A percentile compares a stretch with the other conserved stretches of the same genome.
Conservation (phyloP, 2,329 filamentous ascomycete species). For the Phialophora expanda region DNA sequence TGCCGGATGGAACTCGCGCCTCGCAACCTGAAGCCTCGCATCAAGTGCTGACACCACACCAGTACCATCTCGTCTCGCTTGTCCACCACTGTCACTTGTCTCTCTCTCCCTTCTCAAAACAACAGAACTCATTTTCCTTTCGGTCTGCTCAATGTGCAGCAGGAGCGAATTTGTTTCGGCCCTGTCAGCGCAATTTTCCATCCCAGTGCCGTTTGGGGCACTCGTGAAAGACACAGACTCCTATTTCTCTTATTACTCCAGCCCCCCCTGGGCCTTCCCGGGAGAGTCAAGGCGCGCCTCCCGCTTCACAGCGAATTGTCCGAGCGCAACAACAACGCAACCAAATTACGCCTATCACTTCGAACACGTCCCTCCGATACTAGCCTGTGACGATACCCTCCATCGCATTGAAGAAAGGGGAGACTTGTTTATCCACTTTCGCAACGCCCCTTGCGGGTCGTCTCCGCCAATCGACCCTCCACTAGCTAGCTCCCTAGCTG, state of each 20-base stretch:
- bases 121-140: neutral
- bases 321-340: slow-evolving; percentile 36
- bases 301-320: slow-evolving; percentile 34
- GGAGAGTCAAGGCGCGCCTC: slow-evolving; percentile 32
- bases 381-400: slow-evolving; percentile 22
- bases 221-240: slow-evolving; percentile 2
- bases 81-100: slow-evolving; percentile 17
- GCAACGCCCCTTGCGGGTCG: slow-evolving; percentile 36
- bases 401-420: slow-evolving; percentile 35
- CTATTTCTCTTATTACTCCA: slow-evolving; percentile 13
- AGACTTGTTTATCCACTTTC: slow-evolving; percentile 35
- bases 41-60: slow-evolving; percentile 20
- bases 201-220: neutral
- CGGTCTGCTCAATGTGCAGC: slow-evolving; percentile 1
- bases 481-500: slow-evolving; percentile 28
- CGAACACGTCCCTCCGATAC: slow-evolving; percentile 24
- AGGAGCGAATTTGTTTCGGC: slow-evolving; percentile 1
- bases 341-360: slow-evolving; percentile 36
- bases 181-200: slow-evolving; percentile 23
- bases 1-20: slow-evolving; percentile 13
- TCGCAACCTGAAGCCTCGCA: slow-evolving; percentile 16
- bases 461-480: slow-evolving; percentile 31
- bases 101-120: slow-evolving; percentile 14
- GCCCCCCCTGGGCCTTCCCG: slow-evolving; percentile 27
- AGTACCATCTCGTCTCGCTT: slow-evolving; percentile 24